Evolutionary conservation across 176 grass and related monocot species (phyloP), one percentile per base, ranked within the genome.

Genomic region (Cymbopogon citratus): DNA sequence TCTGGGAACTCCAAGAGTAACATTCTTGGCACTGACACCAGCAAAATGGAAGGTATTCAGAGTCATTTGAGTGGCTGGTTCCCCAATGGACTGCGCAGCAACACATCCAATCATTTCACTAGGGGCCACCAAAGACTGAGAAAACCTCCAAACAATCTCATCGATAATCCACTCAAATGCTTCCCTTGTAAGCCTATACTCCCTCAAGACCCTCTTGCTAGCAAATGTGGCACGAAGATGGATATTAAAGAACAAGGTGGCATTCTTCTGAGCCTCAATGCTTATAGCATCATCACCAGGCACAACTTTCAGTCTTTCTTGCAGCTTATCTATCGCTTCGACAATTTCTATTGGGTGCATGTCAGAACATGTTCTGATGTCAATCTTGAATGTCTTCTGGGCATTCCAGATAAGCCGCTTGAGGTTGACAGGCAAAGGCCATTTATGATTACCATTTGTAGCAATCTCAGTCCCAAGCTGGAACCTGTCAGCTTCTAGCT

Each of bases 341-440:
- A 98, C 92, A 93, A 98, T 98, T 86, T 98, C 92, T 82, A 98
- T 95, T 19, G 95, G 95, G 69, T 95, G 95, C 95, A 98, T 98
- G 76, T 91, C 95, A 71, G 90, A 98, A 82, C 6, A 7, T 38
- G 6, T 38, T 38, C 36, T 38, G 8, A 38, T 7, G 8, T 38
- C 36, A 38, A 38, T 6, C 36, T 7, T 6, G 36, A 38, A 38
- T 38, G 36, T 38, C 36, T 38, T 38, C 36, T 38, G 36, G 8
- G 36, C 36, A 38, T 38, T 38, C 36, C 36, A 38, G 36, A 38
- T 38, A 5, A 38, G 36, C 36, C 36, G 36, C 36, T 38, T 38
- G 36, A 38, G 36, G 36, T 38, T 38, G 3, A 38, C 36, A 38
- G 36, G 36, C 36, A 38, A 5, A 38, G 5, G 36, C 36, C 36